A percentile compares a stretch with the other conserved stretches of the same genome.
These are phyloP conservation scores for Polytrichum formosum DNA, from an alignment of 225 moss, liverwort and hornwort species.

Conservation along the genomic window DNA sequence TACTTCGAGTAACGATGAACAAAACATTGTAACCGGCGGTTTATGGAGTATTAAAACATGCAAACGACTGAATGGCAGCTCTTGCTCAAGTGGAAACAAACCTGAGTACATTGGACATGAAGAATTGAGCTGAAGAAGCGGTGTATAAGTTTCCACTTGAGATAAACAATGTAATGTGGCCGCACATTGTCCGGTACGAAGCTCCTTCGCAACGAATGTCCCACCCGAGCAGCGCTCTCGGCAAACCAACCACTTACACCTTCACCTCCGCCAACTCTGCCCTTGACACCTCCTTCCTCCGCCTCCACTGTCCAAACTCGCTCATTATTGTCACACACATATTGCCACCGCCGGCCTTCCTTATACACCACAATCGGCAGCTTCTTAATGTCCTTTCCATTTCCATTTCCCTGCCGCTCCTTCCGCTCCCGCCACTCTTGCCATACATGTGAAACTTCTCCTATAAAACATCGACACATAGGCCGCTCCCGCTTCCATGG, in stretches of 20 bases:
- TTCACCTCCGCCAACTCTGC: constrained; percentile 20
- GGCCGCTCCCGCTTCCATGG: neutral
- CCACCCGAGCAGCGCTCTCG: constrained; percentile 26
- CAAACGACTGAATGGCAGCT: too few relatives aligned
- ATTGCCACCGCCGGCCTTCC: constrained; percentile 75
- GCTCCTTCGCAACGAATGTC: constrained; percentile 47
- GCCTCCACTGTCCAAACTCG: constrained; percentile 44
- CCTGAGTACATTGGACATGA: constrained; percentile 96
- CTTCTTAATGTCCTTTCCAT: constrained; percentile 35
- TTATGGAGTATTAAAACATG: too few relatives aligned
- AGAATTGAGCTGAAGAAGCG: constrained; percentile 82
- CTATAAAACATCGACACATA: constrained; percentile 37
- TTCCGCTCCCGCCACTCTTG: constrained; percentile 28
- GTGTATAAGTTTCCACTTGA: constrained; percentile 88
- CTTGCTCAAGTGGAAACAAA: constrained; percentile 5
- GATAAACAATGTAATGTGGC: constrained; percentile 72
- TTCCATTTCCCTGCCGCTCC: constrained; percentile 3
- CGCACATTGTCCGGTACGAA: constrained; percentile 90
- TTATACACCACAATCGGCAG: constrained; percentile 67
- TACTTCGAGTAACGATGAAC: too few relatives aligned
- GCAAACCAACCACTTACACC: constrained; percentile 21
- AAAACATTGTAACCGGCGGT: too few relatives aligned
- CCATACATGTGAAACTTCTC: constrained; percentile 36
- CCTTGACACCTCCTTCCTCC: constrained; percentile 20
- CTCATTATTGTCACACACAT: constrained; percentile 60